These are phyloP conservation scores for Globisporangium middletonii DNA, from an alignment of 352 stramenopile genomes.

Conservation along the genomic window DNA sequence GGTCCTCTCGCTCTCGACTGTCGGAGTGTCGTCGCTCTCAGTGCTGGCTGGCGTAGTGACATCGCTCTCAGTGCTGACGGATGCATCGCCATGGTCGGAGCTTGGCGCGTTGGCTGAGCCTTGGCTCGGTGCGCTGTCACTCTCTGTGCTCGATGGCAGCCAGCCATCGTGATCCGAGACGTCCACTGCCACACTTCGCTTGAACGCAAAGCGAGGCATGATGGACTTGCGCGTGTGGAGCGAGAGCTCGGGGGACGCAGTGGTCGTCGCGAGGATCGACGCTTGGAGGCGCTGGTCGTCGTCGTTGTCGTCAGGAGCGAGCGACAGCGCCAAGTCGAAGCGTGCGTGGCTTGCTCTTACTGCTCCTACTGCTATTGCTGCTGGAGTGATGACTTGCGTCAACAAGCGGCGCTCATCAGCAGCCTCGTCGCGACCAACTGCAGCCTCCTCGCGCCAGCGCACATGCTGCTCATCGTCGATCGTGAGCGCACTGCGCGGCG, in stretches of 20 bases:
- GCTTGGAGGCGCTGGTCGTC: slow-evolving; percentile 2
- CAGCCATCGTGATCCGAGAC: too few species aligned
- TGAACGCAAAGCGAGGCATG: slow-evolving; percentile 5
- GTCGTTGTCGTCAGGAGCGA: not conserved
- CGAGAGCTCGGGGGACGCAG: slow-evolving; percentile 8
- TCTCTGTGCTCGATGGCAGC: too few species aligned
- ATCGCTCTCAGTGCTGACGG: too few species aligned
- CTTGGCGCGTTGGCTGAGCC: too few species aligned
- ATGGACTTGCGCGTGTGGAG: slow-evolving; percentile 2
- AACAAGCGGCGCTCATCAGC: not conserved
- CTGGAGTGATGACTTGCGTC: not conserved
- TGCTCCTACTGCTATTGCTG: not conserved
- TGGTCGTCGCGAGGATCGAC: slow-evolving; percentile 11
- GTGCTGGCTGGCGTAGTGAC: too few species aligned
- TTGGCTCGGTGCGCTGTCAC: too few species aligned
- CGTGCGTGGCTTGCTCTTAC: not conserved
- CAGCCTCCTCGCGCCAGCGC: not conserved
- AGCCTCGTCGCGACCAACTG: too few species aligned
- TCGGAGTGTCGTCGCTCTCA: too few species aligned
- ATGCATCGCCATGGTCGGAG: too few species aligned
- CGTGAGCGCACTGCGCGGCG: not conserved
- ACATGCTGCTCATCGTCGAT: not conserved
- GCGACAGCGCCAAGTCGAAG: slow-evolving; percentile 1
- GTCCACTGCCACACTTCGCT: too few species aligned
- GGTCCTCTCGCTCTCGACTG: too few species aligned